Conservation (phyloP, 2,329 filamentous ascomycete genomes). For the Amesomyces nigricolor region DNA sequence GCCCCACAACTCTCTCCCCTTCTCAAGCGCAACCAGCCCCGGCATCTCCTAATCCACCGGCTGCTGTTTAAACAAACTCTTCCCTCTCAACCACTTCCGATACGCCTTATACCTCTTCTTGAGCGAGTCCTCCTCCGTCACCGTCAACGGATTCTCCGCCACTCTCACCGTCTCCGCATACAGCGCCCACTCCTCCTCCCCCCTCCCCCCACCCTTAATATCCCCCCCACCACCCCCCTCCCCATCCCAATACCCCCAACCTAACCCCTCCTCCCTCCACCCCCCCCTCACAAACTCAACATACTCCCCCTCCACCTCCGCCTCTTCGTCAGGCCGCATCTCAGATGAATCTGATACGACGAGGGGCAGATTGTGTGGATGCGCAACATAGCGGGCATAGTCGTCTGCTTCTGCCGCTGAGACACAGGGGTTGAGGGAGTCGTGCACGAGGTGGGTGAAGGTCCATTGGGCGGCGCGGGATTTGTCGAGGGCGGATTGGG, state of each 20-base stretch:
- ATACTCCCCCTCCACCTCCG: constrained; percentile 60
- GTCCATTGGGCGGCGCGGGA: constrained; percentile 81
- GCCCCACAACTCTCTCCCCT: background rate
- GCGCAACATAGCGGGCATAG: constrained; percentile 81
- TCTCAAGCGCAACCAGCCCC: background rate
- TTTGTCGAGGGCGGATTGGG: constrained; percentile 64
- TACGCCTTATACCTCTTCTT: constrained; percentile 99
- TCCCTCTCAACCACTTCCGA: constrained; percentile 87
- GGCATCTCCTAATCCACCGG: constrained; percentile 45
- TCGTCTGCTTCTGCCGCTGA: constrained; percentile 71
- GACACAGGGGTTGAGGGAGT: constrained; percentile 81
- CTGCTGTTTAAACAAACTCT: constrained; percentile 93
- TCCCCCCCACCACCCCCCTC: background rate
- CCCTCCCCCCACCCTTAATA: constrained; percentile 39
- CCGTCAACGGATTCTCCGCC: constrained; percentile 77
- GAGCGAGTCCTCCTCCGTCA: constrained; percentile 74
- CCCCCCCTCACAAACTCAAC: constrained; percentile 68
- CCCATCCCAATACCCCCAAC: background rate
- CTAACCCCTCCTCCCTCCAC: constrained; percentile 53
- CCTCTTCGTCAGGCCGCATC: background rate
- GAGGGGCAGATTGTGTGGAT: constrained; percentile 82
- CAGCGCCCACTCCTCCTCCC: constrained; percentile 54
- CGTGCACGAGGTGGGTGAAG: constrained; percentile 76
- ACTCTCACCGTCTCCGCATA: constrained; percentile 74
- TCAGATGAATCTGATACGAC: constrained; percentile 56